phyloP scores from a whole-genome alignment of 805 yeast species.

The Starmerella bombicola region DNA sequence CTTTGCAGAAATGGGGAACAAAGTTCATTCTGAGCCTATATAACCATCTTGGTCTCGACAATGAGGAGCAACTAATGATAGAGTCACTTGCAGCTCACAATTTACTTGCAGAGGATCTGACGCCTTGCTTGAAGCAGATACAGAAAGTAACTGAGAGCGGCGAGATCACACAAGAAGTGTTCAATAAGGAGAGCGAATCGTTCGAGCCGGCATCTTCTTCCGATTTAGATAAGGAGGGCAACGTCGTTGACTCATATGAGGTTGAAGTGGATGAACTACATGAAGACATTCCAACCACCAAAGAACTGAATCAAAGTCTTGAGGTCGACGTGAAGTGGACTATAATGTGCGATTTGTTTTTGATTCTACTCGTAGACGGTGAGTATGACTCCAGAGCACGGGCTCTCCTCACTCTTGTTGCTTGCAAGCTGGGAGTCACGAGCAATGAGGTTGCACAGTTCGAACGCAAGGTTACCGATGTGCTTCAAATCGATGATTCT shows the following conservation, averaged over 20 bases:
- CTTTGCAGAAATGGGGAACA: conserved; percentile 75
- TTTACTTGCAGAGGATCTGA: conserved; percentile 57
- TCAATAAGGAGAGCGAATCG: neutral
- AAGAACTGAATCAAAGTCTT: conserved; percentile 20
- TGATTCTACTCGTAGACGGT: conserved; percentile 68
- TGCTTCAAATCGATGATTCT: conserved; percentile 75
- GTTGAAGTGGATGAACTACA: conserved; percentile 11
- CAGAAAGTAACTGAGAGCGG: conserved; percentile 11
- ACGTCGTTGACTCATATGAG: neutral
- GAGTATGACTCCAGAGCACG: conserved; percentile 83
- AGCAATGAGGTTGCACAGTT: conserved; percentile 71
- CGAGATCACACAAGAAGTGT: conserved; percentile 7
- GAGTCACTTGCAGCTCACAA: conserved; percentile 78
- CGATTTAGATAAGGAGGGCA: neutral
- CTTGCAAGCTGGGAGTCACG: conserved; percentile 44
- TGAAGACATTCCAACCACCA: conserved; percentile 8
- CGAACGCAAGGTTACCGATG: conserved; percentile 80
- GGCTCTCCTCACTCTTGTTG: conserved; percentile 59
- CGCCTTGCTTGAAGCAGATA: conserved; percentile 40
- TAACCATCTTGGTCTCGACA: conserved; percentile 61
- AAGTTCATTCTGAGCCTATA: conserved; percentile 58
- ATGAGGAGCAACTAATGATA: conserved; percentile 77
- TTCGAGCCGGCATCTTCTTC: neutral
- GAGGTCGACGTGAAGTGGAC: conserved; percentile 87
- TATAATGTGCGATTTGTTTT: conserved; percentile 75